These are phyloP conservation scores for Bruguiera parviflora DNA, from an alignment of 345 rosid species.

Conservation along the genomic window DNA sequence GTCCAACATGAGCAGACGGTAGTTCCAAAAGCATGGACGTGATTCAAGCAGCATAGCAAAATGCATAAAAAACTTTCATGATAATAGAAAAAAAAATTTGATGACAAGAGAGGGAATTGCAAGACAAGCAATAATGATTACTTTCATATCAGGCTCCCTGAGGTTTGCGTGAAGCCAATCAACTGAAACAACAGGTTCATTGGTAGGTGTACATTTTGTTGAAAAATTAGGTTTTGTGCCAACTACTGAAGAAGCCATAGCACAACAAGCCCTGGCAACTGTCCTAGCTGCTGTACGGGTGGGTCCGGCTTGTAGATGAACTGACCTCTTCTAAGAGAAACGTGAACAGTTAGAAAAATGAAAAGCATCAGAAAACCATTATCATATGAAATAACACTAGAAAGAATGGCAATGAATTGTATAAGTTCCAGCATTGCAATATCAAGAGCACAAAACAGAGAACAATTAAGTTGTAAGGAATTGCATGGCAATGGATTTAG, in stretches of 20 bases:
- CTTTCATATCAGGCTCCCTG: constrained; percentile 79
- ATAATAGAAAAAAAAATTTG: background rate
- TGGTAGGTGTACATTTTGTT: constrained; percentile 43
- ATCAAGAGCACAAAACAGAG: too few relatives aligned
- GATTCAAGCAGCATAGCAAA: too few relatives aligned
- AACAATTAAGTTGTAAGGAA: too few relatives aligned
- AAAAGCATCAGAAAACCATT: background rate
- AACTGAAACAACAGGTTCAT: constrained; percentile 82
- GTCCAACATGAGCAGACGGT: too few relatives aligned
- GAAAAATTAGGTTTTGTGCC: constrained; percentile 41
- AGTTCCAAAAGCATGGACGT: too few relatives aligned
- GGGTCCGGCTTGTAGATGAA: constrained; percentile 26
- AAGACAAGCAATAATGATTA: constrained; percentile 9
- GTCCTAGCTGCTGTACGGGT: constrained; percentile 23
- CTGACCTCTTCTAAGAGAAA: constrained; percentile 44
- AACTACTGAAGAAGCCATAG: constrained; percentile 48
- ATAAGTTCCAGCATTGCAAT: too few relatives aligned
- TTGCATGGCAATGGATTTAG: too few relatives aligned
- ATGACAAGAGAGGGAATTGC: background rate
- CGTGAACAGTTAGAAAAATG: background rate
- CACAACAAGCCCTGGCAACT: constrained; percentile 33
- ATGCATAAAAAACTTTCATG: background rate
- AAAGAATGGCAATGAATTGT: too few relatives aligned
- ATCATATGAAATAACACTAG: background rate
- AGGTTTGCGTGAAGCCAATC: constrained; percentile 93